Evolutionary conservation across 2,329 filamentous ascomycete species (phyloP), one percentile per base, ranked within the genome.

Genomic region (Cercospora sp.): DNA sequence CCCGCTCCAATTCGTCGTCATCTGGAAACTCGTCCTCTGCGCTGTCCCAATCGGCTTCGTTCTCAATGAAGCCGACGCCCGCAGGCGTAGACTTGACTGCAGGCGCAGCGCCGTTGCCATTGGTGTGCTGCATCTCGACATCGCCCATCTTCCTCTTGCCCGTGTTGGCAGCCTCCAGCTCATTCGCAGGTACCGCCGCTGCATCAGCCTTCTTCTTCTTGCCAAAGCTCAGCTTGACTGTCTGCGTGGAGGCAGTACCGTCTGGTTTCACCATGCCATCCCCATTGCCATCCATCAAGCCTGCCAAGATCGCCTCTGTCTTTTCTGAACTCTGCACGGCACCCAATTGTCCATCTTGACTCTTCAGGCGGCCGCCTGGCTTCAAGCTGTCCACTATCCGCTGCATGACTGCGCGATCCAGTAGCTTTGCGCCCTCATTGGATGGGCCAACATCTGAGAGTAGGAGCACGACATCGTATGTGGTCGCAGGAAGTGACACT

Each of bases 401-500:
- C 59, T 84, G 83, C 75, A 94, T 90, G 7, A 94, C 86, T 67
- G 88, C 83, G 60, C 93, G 85, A 67, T 84, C 82, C 59, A 97
- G 85, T 48, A 94, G 82, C 30, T 83, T 82, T 42, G 87, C 81
- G 33, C 87, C 91, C 68, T 79, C 75, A n/a, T 85, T 81, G 59
- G 88, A 84, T 72, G 89, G 89, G 76, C 92, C 89, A 67, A 89
- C 86, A 79, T 94, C 92, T 71, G 91, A 90, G 70, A 98, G 89
- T 64, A 99, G 86, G 59, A 97, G 87, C 53, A 98, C 87, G 53
- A 91, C 81, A 78, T 96, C 92, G 83, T 99, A 99, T 64, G 91
- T 91, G 60, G 87, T 83, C 64, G 87, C 74, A 1, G 94, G 91
- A 0, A 99, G 88, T 7, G 89, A 84, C 66, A 95, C 92, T 42